A percentile compares a stretch with the other conserved stretches of the same genome.
phyloP scores from a whole-genome alignment of 345 rosid genomes.

The Geranium brycei region DNA sequence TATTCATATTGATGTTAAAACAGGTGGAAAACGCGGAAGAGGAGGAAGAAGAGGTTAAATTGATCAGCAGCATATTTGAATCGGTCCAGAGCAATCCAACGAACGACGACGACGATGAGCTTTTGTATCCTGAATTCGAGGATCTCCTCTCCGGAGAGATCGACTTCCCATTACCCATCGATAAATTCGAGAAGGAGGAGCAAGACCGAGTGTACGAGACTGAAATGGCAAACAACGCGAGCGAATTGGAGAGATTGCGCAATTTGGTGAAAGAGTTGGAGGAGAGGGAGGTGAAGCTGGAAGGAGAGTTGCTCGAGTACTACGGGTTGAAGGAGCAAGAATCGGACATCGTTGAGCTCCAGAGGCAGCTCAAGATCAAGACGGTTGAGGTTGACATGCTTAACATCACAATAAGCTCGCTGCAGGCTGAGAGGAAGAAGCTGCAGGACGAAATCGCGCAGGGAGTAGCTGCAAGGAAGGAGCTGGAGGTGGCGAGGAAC shows the following conservation, averaged over 20 bases:
- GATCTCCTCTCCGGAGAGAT: constrained; percentile 70
- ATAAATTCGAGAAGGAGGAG: constrained; percentile 39
- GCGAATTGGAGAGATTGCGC: constrained; percentile 64
- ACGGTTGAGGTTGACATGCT: constrained; percentile 86
- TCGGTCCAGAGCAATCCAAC: constrained; percentile 29
- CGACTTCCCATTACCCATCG: constrained; percentile 51
- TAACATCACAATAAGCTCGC: constrained; percentile 69
- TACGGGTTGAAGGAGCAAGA: constrained; percentile 92
- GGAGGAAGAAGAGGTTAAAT: constrained; percentile 83
- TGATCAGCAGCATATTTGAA: constrained; percentile 68
- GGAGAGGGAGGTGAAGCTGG: constrained; percentile 91
- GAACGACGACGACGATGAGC: constrained; percentile 41
- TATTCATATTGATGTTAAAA: too few relatives aligned
- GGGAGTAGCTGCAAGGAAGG: constrained; percentile 43
- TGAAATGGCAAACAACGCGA: constrained; percentile 63
- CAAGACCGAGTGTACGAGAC: constrained; percentile 44
- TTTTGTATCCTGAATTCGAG: constrained; percentile 58
- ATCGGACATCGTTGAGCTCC: constrained; percentile 54
- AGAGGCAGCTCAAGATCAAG: constrained; percentile 87
- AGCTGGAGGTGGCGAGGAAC: constrained; percentile 65
- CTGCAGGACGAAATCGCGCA: constrained; percentile 63
- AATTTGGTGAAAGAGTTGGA: constrained; percentile 62
- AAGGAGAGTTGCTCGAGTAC: constrained; percentile 83
- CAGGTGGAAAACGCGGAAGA: constrained; percentile 39
- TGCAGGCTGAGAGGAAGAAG: constrained; percentile 79